Percentiles rank a stretch among this genome's conserved stretches.
phyloP scores from a whole-genome alignment of 352 stramenopile genomes.

The Phytopythium oedochilum region DNA sequence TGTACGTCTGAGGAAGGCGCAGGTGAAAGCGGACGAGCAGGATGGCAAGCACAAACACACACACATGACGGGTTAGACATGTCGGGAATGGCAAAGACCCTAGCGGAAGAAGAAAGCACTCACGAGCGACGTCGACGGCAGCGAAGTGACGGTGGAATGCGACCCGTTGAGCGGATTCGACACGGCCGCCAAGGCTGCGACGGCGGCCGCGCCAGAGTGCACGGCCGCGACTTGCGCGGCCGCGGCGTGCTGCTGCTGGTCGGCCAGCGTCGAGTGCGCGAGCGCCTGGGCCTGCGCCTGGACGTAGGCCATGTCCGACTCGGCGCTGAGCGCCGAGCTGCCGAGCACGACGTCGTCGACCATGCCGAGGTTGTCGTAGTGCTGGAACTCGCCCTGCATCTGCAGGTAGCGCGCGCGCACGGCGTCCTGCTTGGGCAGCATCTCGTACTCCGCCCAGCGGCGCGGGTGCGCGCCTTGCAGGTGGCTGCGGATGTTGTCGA shows the following conservation, averaged over 20 bases:
- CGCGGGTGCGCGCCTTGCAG: conserved; percentile 68
- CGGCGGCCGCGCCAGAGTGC: conserved; percentile 1
- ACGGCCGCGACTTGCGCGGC: conserved; percentile 3
- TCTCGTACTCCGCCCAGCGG: conserved; percentile 73
- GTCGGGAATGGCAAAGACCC: too few species aligned
- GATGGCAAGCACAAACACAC: background rate
- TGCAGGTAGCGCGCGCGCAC: conserved; percentile 55
- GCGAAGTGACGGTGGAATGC: background rate
- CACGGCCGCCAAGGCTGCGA: background rate
- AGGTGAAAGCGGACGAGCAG: background rate
- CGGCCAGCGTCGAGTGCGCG: conserved; percentile 23
- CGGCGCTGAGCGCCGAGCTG: conserved; percentile 37
- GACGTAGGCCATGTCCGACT: conserved; percentile 57
- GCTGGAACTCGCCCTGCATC: conserved; percentile 51
- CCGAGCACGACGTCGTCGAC: conserved; percentile 70
- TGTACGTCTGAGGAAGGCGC: conserved; percentile 14
- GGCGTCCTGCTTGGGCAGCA: conserved; percentile 72
- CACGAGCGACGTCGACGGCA: conserved; percentile 43
- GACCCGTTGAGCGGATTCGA: conserved; percentile 12
- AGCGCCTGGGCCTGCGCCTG: conserved; percentile 41
- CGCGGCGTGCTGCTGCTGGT: conserved; percentile 20
- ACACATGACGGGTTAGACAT: too few species aligned
- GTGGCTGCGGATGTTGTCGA: conserved; percentile 87
- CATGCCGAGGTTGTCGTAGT: conserved; percentile 58
- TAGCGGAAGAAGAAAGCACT: too few species aligned